Evolutionary conservation across 805 yeast genomes (phyloP).

Genomic region (Ogataea polymorpha): DNA sequence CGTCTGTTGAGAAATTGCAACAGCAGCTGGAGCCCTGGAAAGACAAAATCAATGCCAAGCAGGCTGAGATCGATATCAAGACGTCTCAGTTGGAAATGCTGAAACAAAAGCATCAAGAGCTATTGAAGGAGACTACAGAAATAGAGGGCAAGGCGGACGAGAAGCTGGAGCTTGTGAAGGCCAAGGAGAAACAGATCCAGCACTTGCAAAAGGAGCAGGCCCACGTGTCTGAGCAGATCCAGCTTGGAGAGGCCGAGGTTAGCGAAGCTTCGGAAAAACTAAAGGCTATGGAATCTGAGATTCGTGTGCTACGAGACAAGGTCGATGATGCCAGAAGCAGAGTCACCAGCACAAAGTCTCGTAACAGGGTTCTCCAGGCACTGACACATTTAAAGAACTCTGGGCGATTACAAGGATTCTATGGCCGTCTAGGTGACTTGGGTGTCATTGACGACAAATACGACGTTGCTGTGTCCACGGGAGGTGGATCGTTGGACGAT

Average conservation of each 20-base stretch:
- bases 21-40: conserved; percentile 80
- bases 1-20: conserved; percentile 61
- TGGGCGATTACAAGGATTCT: conserved; percentile 81
- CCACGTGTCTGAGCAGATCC: conserved; percentile 51
- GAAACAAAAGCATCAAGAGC: conserved; percentile 41
- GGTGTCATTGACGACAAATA: conserved; percentile 88
- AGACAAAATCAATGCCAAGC: conserved; percentile 58
- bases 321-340: conserved; percentile 65
- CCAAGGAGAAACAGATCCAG: conserved; percentile 44
- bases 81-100: conserved; percentile 63
- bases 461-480: conserved; percentile 93
- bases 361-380: conserved; percentile 68
- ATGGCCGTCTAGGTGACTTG: conserved; percentile 88
- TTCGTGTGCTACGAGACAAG: conserved; percentile 55
- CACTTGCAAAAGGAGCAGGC: conserved; percentile 47
- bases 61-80: conserved; percentile 61
- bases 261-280: conserved; percentile 45
- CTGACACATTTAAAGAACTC: conserved; percentile 66
- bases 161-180: conserved; percentile 33
- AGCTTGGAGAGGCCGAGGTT: conserved; percentile 57
- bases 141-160: conserved; percentile 43
- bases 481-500: conserved; percentile 86
- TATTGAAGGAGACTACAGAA: conserved; percentile 42
- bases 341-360: conserved; percentile 57
- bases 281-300: conserved; percentile 50